These are phyloP conservation scores for Waltiozyma sp. DNA, from an alignment of 1,139 yeast genomes.

Conservation along the genomic window DNA sequence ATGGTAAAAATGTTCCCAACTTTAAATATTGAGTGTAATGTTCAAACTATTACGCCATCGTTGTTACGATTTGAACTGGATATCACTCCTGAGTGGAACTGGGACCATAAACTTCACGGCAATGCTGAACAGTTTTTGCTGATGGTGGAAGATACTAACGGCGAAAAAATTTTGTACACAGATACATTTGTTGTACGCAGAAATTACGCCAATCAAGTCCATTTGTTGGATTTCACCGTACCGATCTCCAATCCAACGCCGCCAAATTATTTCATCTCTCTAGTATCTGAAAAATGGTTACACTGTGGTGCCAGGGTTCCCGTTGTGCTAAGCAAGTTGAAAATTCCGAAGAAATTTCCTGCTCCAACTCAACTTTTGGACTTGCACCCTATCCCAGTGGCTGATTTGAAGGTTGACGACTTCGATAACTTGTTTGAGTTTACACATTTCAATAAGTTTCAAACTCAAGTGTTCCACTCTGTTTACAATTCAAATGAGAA, in stretches of 20 bases:
- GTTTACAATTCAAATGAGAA: slow-evolving; percentile 49
- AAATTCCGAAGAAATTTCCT: slow-evolving; percentile 60
- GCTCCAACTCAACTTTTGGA: slow-evolving; percentile 47
- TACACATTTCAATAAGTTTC: slow-evolving; percentile 52
- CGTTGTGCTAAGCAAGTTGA: slow-evolving; percentile 41
- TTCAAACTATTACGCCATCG: slow-evolving; percentile 70
- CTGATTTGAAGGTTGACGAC: slow-evolving; percentile 37
- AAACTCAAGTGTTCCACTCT: slow-evolving; percentile 57
- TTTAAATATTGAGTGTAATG: slow-evolving; percentile 41
- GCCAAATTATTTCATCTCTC: slow-evolving; percentile 64
- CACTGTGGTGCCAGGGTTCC: slow-evolving; percentile 62
- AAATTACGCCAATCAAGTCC: slow-evolving; percentile 39
- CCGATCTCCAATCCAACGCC: slow-evolving; percentile 45
- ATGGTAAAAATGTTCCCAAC: slow-evolving; percentile 66
- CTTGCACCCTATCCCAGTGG: slow-evolving; percentile 35
- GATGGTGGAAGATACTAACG: slow-evolving; percentile 75
- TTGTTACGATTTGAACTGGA: slow-evolving; percentile 57
- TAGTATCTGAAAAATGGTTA: slow-evolving; percentile 78
- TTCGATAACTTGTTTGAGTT: slow-evolving; percentile 36
- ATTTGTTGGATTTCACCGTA: slow-evolving; percentile 55
- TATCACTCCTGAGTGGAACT: slow-evolving; percentile 59
- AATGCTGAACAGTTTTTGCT: slow-evolving; percentile 54
- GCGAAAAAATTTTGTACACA: slow-evolving; percentile 54
- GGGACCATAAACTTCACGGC: slow-evolving; percentile 63
- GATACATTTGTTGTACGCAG: slow-evolving; percentile 46